A percentile compares a stretch with the other conserved stretches of the same genome.
phyloP scores from a whole-genome alignment of 805 yeast genomes.

The Wickerhamomyces pijperi region DNA sequence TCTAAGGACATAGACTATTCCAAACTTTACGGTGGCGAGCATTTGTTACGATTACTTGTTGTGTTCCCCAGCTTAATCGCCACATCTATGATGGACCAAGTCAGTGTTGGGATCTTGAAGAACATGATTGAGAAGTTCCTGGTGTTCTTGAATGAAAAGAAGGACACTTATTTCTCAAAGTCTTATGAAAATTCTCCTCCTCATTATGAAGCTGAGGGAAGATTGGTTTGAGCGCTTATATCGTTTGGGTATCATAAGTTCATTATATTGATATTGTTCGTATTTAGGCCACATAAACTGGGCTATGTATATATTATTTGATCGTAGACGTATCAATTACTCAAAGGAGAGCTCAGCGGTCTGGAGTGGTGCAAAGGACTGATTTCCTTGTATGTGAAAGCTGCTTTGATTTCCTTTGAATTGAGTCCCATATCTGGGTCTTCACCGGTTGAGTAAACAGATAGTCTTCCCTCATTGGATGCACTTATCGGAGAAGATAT shows the following conservation, averaged over 20 bases:
- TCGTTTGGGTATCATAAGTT: conserved; percentile 1
- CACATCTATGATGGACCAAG: conserved; percentile 72
- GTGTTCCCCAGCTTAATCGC: conserved; percentile 76
- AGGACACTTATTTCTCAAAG: conserved; percentile 24
- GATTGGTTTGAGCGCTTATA: neutral
- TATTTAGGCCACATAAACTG: too few species aligned
- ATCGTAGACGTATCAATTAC: too few species aligned
- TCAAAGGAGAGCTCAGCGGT: neutral
- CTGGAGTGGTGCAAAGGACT: neutral
- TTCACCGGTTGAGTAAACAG: neutral
- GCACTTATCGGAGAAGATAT: neutral
- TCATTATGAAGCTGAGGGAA: conserved; percentile 28
- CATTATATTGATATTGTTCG: neutral
- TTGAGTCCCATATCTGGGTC: neutral
- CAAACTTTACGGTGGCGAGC: conserved; percentile 70
- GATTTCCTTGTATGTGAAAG: neutral
- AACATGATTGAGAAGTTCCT: conserved; percentile 44
- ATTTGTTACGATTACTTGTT: conserved; percentile 65
- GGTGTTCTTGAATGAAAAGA: conserved; percentile 36
- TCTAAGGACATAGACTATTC: conserved; percentile 25
- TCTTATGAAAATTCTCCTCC: conserved; percentile 42
- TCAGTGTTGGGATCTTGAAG: conserved; percentile 45
- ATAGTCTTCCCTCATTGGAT: neutral
- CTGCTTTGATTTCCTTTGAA: neutral
- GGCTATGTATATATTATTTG: too few species aligned